Evolutionary conservation across 108 stramenopile species (phyloP), one percentile per base, ranked within the genome.

Genomic region (Parietichytrium sp.): DNA sequence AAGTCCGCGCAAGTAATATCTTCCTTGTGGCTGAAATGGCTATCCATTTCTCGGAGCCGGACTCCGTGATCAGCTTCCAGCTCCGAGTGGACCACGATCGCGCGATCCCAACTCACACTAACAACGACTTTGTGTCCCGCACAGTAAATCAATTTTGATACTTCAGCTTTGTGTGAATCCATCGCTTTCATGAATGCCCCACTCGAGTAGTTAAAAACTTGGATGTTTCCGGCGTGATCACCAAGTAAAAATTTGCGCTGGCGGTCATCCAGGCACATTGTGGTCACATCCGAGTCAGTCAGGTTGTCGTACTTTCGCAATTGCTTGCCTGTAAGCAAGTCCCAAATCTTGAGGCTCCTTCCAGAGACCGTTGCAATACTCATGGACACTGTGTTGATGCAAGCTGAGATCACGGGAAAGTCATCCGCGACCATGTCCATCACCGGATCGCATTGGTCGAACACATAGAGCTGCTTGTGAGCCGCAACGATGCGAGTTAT

Each of bases 401-500:
- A 61, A 3, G 82, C 83, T 45, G 82, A 82, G 20, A 81, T 80
- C 13, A 88, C 77, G 12, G 86, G 86, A 18, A 86, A 83, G 54
- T 83, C 82, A 42, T 89, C 89, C n/a, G 89, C 88, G 20, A 88
- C 86, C 31, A 84, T 83, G 47, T 89, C 88, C 18, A 47, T 84
- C 26, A 83, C 83, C 27, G 52, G 79, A 29, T 86, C 84, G 29
- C 82, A 72, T 79, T 89, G 88, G 48, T 89, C 89, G 78, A 89
- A 89, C 48, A 85, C 82, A 49, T 85, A 79, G 7, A 89, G 42
- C 45, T 54, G 79, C 81, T 86, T 86, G 2, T 86, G 83, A 3
- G 81, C 86, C 4, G 84, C 86, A 36, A 88, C 47, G n/a, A 89
- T 47, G 7, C 88, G 29, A 12, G 81, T 81, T 7, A 86, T 83